Percentiles rank a stretch among this genome's conserved stretches.
These are phyloP conservation scores for Leccinum solheimii DNA, from an alignment of 1,284 basidiomycete genomes.

Conservation along the genomic window DNA sequence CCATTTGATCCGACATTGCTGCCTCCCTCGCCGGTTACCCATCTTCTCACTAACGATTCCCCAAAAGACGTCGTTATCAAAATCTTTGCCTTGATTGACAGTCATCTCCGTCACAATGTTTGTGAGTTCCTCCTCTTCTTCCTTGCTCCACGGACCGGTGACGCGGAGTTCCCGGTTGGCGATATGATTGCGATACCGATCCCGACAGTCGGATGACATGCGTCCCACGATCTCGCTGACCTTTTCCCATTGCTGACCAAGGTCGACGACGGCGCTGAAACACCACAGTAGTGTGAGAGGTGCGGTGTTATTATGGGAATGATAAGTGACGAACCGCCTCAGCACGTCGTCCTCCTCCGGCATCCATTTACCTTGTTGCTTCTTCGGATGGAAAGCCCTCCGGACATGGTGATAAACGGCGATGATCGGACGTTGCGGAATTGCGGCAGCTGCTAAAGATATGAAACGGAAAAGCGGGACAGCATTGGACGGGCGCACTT, in stretches of 20 bases:
- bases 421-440: slow-evolving; percentile 74
- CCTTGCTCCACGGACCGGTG: slow-evolving; percentile 66
- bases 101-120: slow-evolving; percentile 73
- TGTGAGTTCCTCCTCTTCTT: slow-evolving; percentile 71
- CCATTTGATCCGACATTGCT: slow-evolving; percentile 88
- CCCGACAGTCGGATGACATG: slow-evolving; percentile 77
- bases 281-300: slow-evolving; percentile 5
- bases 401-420: slow-evolving; percentile 81
- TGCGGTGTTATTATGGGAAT: not conserved
- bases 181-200: slow-evolving; percentile 80
- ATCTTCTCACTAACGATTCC: slow-evolving; percentile 70
- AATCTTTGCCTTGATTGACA: slow-evolving; percentile 61
- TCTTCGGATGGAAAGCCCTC: slow-evolving; percentile 64
- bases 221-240: slow-evolving; percentile 68
- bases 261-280: slow-evolving; percentile 60
- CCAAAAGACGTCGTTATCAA: slow-evolving; percentile 82
- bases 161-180: slow-evolving; percentile 57
- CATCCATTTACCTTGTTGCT: slow-evolving; percentile 70
- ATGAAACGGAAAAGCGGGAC: slow-evolving; percentile 5
- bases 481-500: slow-evolving; percentile 47
- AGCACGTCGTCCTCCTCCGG: slow-evolving; percentile 66
- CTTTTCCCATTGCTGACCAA: slow-evolving; percentile 80
- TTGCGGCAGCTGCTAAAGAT: slow-evolving; percentile 52
- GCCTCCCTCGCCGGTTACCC: slow-evolving; percentile 69
- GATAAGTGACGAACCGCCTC: slow-evolving; percentile 48